Evolutionary conservation across 371 early-diverging fungal genomes (phyloP).

Genomic region (Batkoa obscura): DNA sequence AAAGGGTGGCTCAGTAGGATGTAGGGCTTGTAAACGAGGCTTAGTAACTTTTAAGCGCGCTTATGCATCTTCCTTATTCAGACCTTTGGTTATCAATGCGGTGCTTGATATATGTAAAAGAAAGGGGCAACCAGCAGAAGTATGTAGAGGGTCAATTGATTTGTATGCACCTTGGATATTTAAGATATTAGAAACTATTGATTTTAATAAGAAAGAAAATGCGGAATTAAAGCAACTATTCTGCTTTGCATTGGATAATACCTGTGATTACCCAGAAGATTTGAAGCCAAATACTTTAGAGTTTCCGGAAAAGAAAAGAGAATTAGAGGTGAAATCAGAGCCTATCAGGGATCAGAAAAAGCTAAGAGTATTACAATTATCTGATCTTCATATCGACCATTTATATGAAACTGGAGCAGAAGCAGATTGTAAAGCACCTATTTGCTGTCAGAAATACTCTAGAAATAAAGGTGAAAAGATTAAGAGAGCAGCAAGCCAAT

Average conservation of each 20-base stretch:
- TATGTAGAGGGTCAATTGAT: conserved; percentile 8
- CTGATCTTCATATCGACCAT: conserved; percentile 10
- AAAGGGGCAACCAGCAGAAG: not conserved
- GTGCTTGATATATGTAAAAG: not conserved
- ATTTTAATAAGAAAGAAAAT: conserved; percentile 7
- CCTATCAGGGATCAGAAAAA: not conserved
- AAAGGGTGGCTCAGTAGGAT: not conserved
- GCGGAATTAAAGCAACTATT: not conserved
- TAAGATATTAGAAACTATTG: conserved; percentile 8
- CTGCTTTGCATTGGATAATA: conserved; percentile 6
- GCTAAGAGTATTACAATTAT: conserved; percentile 8
- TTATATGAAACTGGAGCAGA: conserved; percentile 9
- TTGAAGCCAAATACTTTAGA: not conserved
- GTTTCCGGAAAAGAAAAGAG: not conserved
- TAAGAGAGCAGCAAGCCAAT: conserved; percentile 8
- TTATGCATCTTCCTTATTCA: not conserved
- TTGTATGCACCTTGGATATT: conserved; percentile 10
- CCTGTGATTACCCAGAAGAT: conserved; percentile 3
- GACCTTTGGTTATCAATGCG: not conserved
- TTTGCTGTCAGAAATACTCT: conserved; percentile 10
- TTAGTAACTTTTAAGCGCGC: not conserved
- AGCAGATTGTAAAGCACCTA: conserved; percentile 10
- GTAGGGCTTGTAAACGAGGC: not conserved
- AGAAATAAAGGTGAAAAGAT: not conserved
- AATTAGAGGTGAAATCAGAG: not conserved